Evolutionary conservation across 2,329 filamentous ascomycete genomes (phyloP).

Genomic region (Beauveria rudraprayagi): DNA sequence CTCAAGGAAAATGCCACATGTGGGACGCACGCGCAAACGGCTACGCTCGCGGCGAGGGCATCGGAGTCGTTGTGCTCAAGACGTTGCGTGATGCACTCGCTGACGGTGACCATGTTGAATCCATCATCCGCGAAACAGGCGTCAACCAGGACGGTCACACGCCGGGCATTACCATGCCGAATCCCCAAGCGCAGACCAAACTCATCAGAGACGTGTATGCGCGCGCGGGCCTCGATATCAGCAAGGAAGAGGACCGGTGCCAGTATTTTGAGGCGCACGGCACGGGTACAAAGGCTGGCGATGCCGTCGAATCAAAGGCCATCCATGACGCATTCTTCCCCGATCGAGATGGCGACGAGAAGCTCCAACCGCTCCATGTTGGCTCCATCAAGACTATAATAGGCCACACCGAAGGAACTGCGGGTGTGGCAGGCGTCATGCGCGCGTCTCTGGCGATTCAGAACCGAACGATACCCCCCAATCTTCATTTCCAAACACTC

Average conservation of each 20-base stretch:
- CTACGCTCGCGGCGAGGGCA: slow-evolving; percentile 51
- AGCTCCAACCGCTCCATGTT: slow-evolving; percentile 13
- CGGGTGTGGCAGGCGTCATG: slow-evolving; percentile 21
- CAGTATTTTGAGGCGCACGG: slow-evolving; percentile 35
- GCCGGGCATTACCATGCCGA: slow-evolving; percentile 48
- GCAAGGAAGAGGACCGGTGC: slow-evolving; percentile 19
- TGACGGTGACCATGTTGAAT: slow-evolving; percentile 43
- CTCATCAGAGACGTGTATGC: slow-evolving; percentile 25
- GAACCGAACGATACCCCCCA: slow-evolving; percentile 17
- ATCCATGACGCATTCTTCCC: slow-evolving; percentile 2
- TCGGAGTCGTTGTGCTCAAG: slow-evolving; percentile 45
- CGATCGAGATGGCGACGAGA: background rate
- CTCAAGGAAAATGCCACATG: slow-evolving; percentile 39
- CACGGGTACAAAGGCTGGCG: slow-evolving; percentile 42
- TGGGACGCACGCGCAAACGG: slow-evolving; percentile 26
- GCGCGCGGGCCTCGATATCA: slow-evolving; percentile 15
- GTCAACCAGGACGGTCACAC: slow-evolving; percentile 46
- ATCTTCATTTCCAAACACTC: slow-evolving; percentile 16
- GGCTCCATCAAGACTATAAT: slow-evolving; percentile 21
- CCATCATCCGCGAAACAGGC: slow-evolving; percentile 40
- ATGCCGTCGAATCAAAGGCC: slow-evolving; percentile 40
- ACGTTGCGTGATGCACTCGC: slow-evolving; percentile 41
- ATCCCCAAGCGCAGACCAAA: slow-evolving; percentile 31
- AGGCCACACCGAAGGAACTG: slow-evolving; percentile 21
- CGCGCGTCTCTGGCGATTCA: slow-evolving; percentile 18